phyloP scores from a whole-genome alignment of 2,329 filamentous ascomycete species.

The Tympanopsis confertula region DNA sequence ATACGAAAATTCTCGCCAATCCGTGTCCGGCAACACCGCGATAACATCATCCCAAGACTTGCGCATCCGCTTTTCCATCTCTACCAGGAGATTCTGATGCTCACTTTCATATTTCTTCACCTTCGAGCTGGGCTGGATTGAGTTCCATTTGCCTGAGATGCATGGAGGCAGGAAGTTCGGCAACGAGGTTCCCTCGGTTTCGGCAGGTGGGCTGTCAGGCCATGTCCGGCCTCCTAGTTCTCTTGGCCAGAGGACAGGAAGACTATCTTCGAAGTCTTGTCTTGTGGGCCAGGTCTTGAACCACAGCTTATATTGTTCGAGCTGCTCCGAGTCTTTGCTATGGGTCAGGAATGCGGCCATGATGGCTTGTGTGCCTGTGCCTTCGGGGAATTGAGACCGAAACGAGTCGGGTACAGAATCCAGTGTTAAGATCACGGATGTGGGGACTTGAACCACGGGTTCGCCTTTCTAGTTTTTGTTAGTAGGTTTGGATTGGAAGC shows the following conservation, averaged over 20 bases:
- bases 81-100: conserved; percentile 31
- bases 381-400: neutral
- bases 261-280: conserved; percentile 29
- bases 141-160: conserved; percentile 21
- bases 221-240: conserved; percentile 24
- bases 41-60: conserved; percentile 34
- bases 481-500: neutral
- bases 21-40: conserved; percentile 24
- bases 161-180: conserved; percentile 17
- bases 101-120: conserved; percentile 28
- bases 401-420: conserved; percentile 1
- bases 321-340: neutral
- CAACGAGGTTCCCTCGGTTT: conserved; percentile 8
- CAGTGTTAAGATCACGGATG: conserved; percentile 2
- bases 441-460: conserved; percentile 3
- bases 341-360: conserved; percentile 3
- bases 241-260: conserved; percentile 43
- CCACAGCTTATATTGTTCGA: conserved; percentile 3
- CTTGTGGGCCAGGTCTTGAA: conserved; percentile 26
- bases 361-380: conserved; percentile 2
- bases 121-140: conserved; percentile 9
- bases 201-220: conserved; percentile 12
- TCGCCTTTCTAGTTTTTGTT: conserved; percentile 3
- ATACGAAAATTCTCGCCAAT: conserved; percentile 32
- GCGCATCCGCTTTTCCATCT: conserved; percentile 40